These are phyloP conservation scores for Mollisia scopiformis DNA, from an alignment of 2,329 filamentous ascomycete genomes.

Conservation along the genomic window DNA sequence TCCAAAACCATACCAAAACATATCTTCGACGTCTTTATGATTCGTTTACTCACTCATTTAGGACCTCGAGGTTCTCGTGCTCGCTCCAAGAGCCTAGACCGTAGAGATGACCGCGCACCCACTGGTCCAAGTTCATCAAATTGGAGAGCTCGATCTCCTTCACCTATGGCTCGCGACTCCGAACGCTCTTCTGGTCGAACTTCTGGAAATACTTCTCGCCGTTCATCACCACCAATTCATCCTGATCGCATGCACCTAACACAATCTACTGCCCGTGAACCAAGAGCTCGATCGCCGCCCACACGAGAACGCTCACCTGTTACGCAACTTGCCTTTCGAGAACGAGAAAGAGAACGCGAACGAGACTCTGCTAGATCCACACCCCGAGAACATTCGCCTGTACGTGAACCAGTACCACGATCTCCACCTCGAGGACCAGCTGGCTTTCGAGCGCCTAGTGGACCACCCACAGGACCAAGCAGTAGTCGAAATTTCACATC, in stretches of 20 bases:
- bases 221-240: slow-evolving; percentile 62
- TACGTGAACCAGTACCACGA: slow-evolving; percentile 27
- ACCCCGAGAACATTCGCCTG: slow-evolving; percentile 35
- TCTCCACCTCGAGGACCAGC: slow-evolving; percentile 39
- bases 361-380: slow-evolving; percentile 35
- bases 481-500: slow-evolving; percentile 33
- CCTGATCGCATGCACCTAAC: slow-evolving; percentile 52
- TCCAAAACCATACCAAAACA: background rate
- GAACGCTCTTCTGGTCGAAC: slow-evolving; percentile 54
- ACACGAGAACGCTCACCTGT: slow-evolving; percentile 31
- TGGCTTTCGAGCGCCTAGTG: slow-evolving; percentile 36
- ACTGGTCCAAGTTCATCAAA: slow-evolving; percentile 47
- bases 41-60: background rate
- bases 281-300: slow-evolving; percentile 32
- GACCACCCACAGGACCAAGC: slow-evolving; percentile 39
- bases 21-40: background rate
- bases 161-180: slow-evolving; percentile 49
- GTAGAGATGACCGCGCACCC: slow-evolving; percentile 48
- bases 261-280: slow-evolving; percentile 37
- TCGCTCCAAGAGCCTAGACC: slow-evolving; percentile 56
- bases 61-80: slow-evolving; percentile 35
- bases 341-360: too few relatives aligned
- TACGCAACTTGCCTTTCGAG: slow-evolving; percentile 24
- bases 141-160: slow-evolving; percentile 57
- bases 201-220: slow-evolving; percentile 61